phyloP scores from a whole-genome alignment of 805 yeast species.

The Barnettozyma siamensis region DNA sequence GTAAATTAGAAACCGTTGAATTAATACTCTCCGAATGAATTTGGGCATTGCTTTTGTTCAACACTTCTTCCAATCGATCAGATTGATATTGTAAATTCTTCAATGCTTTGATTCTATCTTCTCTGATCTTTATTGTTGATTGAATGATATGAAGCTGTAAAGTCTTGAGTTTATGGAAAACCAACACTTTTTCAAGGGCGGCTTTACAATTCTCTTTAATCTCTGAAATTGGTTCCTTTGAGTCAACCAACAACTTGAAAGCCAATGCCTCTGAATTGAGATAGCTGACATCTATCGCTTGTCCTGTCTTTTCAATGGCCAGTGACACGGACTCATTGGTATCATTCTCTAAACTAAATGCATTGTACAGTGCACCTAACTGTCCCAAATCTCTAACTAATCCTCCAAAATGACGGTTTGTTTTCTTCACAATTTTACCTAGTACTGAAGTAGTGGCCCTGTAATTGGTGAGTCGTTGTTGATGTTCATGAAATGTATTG shows the following conservation, averaged over 20 bases:
- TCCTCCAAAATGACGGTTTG: conserved; percentile 39
- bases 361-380: conserved; percentile 66
- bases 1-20: conserved; percentile 26
- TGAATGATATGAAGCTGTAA: conserved; percentile 41
- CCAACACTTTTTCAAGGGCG: conserved; percentile 37
- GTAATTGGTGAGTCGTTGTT: conserved; percentile 21
- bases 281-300: conserved; percentile 70
- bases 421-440: conserved; percentile 22
- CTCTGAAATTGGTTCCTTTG: conserved; percentile 36
- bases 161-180: conserved; percentile 54
- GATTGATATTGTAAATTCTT: conserved; percentile 30
- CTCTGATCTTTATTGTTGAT: conserved; percentile 33
- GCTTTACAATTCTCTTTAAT: conserved; percentile 29
- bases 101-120: conserved; percentile 26
- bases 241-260: conserved; percentile 28
- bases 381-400: conserved; percentile 64
- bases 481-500: conserved; percentile 22
- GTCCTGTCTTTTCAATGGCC: conserved; percentile 76
- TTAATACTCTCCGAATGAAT: conserved; percentile 25
- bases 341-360: conserved; percentile 47
- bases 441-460: conserved; percentile 19
- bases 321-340: conserved; percentile 35
- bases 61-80: conserved; percentile 27
- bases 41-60: conserved; percentile 28
- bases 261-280: conserved; percentile 42